Base-by-base conservation (phyloP, 331 rosid species). In the Ulmus americana region DNA sequence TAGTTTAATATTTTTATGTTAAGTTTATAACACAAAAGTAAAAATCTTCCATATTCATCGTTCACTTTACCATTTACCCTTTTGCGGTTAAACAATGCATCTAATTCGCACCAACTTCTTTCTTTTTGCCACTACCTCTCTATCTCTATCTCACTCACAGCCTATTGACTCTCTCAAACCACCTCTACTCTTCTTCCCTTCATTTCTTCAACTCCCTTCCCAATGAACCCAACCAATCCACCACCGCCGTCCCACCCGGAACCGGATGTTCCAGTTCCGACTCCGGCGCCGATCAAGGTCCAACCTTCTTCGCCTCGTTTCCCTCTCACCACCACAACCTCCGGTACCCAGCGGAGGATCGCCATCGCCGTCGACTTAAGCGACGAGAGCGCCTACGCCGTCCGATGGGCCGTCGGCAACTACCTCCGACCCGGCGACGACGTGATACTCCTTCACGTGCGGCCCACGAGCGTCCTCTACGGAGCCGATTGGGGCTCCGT, bases 401-500 rank as follows among this genome's bases (percentile, higher is more conserved):
- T 92, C 64, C 85, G 78, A n/a, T 92, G 98, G 97, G 88, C 98
- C 0, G 91, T 86, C 4, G 85, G 85, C 70, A 81, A 92, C 80
- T 92, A 92, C 63, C 89, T 92, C 67, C 91, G 97, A 0, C 97
- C 95, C 2, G 84, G 86, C 0, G 98, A 92, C 79, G 45, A 74
- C 51, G 97, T 92, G 42, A 74, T 89, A 76, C 92, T 92, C 66
- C 95, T 92, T 60, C 95, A 92, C 82, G 98, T 89, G 12, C 89
- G 88, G 0, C 88, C 98, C 64, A 87, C 95, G 6, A 76, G 68
- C 81, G 85, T 79, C 70, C 90, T 92, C 45, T 92, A 89, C 72
- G 98, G 98, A 44, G 97, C 98, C 4, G 98, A 92, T 55, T 92
- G 97, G 95, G 97, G 98, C 35, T 70, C 91, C 61, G 72, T 77